Conservation (phyloP, 2,329 filamentous ascomycete genomes). For the Delphinella strobiligena region DNA sequence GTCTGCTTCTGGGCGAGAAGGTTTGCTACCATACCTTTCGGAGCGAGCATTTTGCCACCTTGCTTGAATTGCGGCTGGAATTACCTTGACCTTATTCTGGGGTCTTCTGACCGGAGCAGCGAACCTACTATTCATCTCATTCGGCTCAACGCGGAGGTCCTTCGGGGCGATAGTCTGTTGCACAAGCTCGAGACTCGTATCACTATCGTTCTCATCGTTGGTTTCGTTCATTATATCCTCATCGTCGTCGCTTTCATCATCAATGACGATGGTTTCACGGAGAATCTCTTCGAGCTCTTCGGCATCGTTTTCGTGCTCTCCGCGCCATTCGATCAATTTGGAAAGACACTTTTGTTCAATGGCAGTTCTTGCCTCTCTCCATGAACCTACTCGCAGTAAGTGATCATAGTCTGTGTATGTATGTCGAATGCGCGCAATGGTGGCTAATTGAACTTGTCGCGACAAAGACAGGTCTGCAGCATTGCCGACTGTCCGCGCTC, state of each 20-base stretch:
- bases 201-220: constrained; percentile 5
- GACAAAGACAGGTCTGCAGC: constrained; percentile 41
- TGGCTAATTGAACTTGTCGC: constrained; percentile 48
- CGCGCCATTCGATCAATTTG: constrained; percentile 50
- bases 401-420: constrained; percentile 51
- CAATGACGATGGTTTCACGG: constrained; percentile 51
- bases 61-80: constrained; percentile 3
- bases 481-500: constrained; percentile 46
- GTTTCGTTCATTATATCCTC: constrained; percentile 14
- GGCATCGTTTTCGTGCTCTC: constrained; percentile 42
- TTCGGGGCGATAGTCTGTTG: constrained; percentile 6
- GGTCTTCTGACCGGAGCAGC: background rate
- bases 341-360: constrained; percentile 45
- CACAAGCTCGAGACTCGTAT: constrained; percentile 5
- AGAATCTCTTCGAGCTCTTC: constrained; percentile 49
- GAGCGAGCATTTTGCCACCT: constrained; percentile 5
- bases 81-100: constrained; percentile 1
- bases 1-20: constrained; percentile 1
- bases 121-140: constrained; percentile 1
- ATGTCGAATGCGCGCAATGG: constrained; percentile 51
- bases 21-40: background rate
- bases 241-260: constrained; percentile 45
- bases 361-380: constrained; percentile 40
- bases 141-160: constrained; percentile 3
- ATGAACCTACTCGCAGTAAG: constrained; percentile 38